A percentile compares a stretch with the other conserved stretches of the same genome.
phyloP scores from a whole-genome alignment of 306 rosid genomes.

The Acmispon strigosus region DNA sequence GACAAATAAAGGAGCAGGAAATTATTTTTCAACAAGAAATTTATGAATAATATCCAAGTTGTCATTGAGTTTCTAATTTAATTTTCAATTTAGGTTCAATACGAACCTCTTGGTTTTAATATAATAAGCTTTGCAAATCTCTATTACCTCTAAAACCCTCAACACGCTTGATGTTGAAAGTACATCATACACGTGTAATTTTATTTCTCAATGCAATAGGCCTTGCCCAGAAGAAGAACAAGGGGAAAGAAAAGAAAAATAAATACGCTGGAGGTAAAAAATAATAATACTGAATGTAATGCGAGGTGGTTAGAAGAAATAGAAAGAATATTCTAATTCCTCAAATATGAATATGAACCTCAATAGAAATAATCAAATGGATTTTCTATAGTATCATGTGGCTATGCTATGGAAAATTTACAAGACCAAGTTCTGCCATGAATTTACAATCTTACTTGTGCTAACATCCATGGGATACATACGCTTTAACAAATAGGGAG shows the following conservation, averaged over 20 bases:
- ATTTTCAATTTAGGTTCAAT: not conserved
- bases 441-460: not conserved
- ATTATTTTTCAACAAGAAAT: not conserved
- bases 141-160: not conserved
- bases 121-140: constrained; percentile 8
- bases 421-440: not conserved
- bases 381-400: not conserved
- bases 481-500: constrained; percentile 72
- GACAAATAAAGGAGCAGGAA: not conserved
- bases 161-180: not conserved
- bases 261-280: not conserved
- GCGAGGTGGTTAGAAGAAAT: not conserved
- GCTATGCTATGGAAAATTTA: constrained; percentile 10
- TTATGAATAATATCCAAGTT: no score
- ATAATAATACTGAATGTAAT: no score
- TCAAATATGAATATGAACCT: constrained; percentile 5
- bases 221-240: no score
- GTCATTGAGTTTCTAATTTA: not conserved
- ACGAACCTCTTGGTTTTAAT: not conserved
- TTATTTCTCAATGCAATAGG: no score
- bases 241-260: no score
- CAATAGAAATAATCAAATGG: not conserved
- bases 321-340: not conserved
- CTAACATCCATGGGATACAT: constrained; percentile 79
- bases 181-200: no score